These are phyloP conservation scores for Darksidea phi DNA, from an alignment of 495 filamentous ascomycete genomes.

Conservation along the genomic window DNA sequence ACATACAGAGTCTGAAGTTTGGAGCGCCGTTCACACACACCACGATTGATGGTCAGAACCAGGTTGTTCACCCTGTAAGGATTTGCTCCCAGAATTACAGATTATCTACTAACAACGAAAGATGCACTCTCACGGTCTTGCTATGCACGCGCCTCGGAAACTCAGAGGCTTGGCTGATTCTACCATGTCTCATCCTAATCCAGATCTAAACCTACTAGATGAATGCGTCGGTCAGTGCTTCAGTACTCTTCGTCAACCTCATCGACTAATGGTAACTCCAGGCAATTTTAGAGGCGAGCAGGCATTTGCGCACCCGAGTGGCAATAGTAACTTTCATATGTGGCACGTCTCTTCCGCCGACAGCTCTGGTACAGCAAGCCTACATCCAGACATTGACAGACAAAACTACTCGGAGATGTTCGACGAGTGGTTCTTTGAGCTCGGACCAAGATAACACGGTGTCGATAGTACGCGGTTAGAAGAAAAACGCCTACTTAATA, in stretches of 20 bases:
- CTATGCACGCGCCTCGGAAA: background rate
- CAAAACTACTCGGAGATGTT: too few species aligned
- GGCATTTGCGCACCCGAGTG: conserved; percentile 6
- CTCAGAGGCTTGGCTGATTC: background rate
- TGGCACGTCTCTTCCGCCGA: background rate
- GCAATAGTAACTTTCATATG: conserved; percentile 10
- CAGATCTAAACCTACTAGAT: background rate
- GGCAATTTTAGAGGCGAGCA: background rate
- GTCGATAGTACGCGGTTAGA: too few species aligned
- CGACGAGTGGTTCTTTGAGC: too few species aligned
- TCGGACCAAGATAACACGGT: too few species aligned
- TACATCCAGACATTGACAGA: too few species aligned
- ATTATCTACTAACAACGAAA: too few species aligned
- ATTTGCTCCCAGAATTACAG: too few species aligned
- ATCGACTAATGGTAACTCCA: background rate
- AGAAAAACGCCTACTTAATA: too few species aligned
- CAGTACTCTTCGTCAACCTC: background rate
- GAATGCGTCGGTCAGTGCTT: background rate
- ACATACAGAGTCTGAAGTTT: background rate
- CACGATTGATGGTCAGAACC: background rate
- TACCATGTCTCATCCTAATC: background rate
- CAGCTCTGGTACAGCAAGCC: too few species aligned
- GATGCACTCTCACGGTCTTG: background rate
- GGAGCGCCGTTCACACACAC: background rate
- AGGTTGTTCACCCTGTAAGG: too few species aligned